Base-by-base conservation (phyloP, 2,329 filamentous ascomycete genomes). In the Rhexocercosporidium sp. region DNA sequence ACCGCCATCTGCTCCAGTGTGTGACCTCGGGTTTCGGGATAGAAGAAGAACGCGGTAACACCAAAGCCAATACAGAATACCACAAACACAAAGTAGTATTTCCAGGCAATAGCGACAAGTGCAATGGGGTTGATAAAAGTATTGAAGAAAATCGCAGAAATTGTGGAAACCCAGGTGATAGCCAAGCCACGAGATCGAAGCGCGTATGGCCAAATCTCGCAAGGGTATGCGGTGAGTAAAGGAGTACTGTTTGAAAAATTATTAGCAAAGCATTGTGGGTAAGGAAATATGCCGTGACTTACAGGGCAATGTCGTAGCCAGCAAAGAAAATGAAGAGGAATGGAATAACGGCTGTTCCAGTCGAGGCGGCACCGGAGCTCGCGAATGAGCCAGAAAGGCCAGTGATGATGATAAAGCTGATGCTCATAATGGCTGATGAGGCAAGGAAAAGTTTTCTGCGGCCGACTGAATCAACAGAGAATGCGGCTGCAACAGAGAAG, bases 61-160 rank as follows among this genome's bases (percentile, higher is more conserved):
- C 41, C 54, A 7, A 66, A 56, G 18, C 63, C n/a, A 4, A 69
- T 44, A 14, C 71, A 41, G 11, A 73, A 57, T 14, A 54, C 59
- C n/a, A 72, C 51, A 22, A 64, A 73, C 1, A 73, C 63, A 12
- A 73, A 63, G 41, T 72, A 73, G 22, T 69, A 80, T 59, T 75
- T 78, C 78, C 78, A 80, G 14, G 68, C 68, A 49, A 82, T 81
- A 18, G 73, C 75, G 2, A 77, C 69, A 29, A 84, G 70, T 18
- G 78, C 82, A 49, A 84, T 80, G 0, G 82, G 82, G 68, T 83
- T 84, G 62, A 82, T 79, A 59, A 80, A 84, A 1, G 78, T 80
- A 64, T 82, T 83, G 75, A 82, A 81, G 77, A 85, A 54, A n/a
- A 64, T 82, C 83, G 75, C 82, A 81, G 77, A 85, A 29, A 54